Percentiles rank a stretch among this genome's conserved stretches.
Conservation (phyloP, 495 filamentous ascomycete genomes). For the Neurospora pannonica region DNA sequence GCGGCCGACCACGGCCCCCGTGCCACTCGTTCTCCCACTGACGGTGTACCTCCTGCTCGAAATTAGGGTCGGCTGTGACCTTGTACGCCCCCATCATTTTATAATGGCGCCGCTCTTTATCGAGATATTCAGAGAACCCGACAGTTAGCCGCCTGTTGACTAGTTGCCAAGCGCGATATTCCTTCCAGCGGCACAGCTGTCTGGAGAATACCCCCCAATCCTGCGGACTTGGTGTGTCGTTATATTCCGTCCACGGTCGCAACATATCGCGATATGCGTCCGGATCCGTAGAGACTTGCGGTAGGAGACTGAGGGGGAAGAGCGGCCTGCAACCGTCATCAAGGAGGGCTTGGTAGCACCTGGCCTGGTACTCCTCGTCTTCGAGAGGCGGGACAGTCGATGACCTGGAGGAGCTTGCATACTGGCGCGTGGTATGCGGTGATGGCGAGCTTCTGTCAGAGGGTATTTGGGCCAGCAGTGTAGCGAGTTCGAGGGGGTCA, state of each 20-base stretch:
- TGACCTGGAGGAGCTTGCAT: too few species aligned
- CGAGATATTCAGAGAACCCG: not conserved
- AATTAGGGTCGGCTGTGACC: not conserved
- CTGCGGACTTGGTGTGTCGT: not conserved
- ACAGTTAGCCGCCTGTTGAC: not conserved
- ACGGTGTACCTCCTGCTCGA: not conserved
- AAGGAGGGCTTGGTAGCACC: not conserved
- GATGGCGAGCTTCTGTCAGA: not conserved
- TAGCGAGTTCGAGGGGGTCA: not conserved
- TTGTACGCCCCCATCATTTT: not conserved
- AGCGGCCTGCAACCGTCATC: not conserved
- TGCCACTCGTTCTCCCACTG: not conserved
- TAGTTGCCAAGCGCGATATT: conserved; percentile 1
- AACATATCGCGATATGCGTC: not conserved
- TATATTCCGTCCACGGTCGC: too few species aligned
- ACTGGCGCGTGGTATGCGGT: too few species aligned
- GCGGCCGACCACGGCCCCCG: not conserved
- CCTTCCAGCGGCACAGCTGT: not conserved
- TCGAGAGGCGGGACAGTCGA: too few species aligned
- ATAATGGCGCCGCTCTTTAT: not conserved
- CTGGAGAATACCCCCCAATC: not conserved
- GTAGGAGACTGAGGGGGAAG: not conserved
- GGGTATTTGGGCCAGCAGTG: not conserved
- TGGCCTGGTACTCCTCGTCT: too few species aligned
- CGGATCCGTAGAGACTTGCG: not conserved